Conservation (phyloP, 257 asterid species). For the Fraxinus quadrangulata region DNA sequence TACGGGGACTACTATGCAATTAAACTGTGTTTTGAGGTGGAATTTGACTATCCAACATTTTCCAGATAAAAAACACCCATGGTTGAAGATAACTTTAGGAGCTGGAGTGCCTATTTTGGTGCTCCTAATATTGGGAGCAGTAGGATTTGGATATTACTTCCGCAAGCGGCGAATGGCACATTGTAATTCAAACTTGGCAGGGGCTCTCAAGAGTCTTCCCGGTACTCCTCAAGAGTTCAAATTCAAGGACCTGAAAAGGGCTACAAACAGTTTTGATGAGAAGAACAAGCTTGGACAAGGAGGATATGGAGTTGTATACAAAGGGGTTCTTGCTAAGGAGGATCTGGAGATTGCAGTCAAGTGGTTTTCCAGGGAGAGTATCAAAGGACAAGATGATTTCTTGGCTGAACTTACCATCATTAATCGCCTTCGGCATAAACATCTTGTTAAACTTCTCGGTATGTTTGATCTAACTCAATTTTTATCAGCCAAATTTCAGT, state of each 20-base stretch:
- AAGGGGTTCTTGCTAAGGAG: constrained; percentile 59
- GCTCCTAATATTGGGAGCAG: constrained; percentile 39
- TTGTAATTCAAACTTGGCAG: constrained; percentile 48
- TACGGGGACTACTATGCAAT: constrained; percentile 52
- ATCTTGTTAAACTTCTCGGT: constrained; percentile 88
- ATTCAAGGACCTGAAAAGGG: constrained; percentile 71
- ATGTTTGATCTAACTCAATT: neutral
- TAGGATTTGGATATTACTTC: constrained; percentile 36
- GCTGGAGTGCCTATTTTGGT: constrained; percentile 50
- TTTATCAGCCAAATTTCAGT: neutral
- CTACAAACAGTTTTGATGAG: constrained; percentile 67
- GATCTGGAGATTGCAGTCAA: constrained; percentile 77
- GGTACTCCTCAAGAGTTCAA: constrained; percentile 77
- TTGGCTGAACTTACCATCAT: constrained; percentile 89
- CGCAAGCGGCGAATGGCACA: constrained; percentile 32
- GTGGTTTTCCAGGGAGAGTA: constrained; percentile 71
- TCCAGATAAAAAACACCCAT: constrained; percentile 20
- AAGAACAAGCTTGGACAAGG: constrained; percentile 82
- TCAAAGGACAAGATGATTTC: constrained; percentile 83
- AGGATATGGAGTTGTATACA: constrained; percentile 81
- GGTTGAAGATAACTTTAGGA: constrained; percentile 46
- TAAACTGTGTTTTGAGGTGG: constrained; percentile 84
- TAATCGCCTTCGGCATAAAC: constrained; percentile 83
- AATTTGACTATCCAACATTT: constrained; percentile 58
- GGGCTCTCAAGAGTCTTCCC: constrained; percentile 69